Evolutionary conservation across 2,329 filamentous ascomycete genomes (phyloP), one percentile per base, ranked within the genome.

Genomic region (Hypoxylon sp.): DNA sequence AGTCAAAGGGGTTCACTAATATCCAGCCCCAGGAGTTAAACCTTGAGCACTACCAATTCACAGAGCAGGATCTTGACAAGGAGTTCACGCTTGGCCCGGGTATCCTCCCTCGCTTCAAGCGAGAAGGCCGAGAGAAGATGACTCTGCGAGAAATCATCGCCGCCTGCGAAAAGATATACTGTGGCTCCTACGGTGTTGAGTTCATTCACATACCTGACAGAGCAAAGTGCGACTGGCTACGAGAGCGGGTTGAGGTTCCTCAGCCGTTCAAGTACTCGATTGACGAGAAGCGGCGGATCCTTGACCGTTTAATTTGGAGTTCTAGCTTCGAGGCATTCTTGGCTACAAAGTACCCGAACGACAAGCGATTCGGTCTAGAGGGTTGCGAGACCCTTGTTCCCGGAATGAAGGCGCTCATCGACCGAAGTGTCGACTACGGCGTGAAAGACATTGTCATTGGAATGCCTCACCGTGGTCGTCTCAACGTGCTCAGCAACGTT

Each of bases 371-470:
- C 81, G 96, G 96, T 83, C 88, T 99, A 27, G 96, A 99, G 83
- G 96, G 96, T 78, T 97, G 94, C 77, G 96, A 99, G 82, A 95
- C 93, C 61, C 87, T 99, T 71, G 96, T 99, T 63, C 96, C 96
- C 27, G 96, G 96, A 80, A 99, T 99, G 96, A 99, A 99, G 86
- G 96, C 96, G 57, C 84, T 99, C 69, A 99, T 99, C 71, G 96
- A 99, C 81, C 92, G 96, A 77, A 97, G 94, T 77, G 96, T 99
- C 73, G 96, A 99, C 79, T 97, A 97, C 76, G 96, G 96, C 64
- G 92, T 99, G 77, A 98, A 98, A 86, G 96, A 99, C 77, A 98
- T 99, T 75, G 92, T 99, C 77, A 99, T 99, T 76, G 96, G 96
- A 76, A 99, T 99, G 96, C 96, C 96, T 72, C 96, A 99, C 81